Conservation (phyloP, 495 filamentous ascomycete genomes). For the Neurospora pannonica region DNA sequence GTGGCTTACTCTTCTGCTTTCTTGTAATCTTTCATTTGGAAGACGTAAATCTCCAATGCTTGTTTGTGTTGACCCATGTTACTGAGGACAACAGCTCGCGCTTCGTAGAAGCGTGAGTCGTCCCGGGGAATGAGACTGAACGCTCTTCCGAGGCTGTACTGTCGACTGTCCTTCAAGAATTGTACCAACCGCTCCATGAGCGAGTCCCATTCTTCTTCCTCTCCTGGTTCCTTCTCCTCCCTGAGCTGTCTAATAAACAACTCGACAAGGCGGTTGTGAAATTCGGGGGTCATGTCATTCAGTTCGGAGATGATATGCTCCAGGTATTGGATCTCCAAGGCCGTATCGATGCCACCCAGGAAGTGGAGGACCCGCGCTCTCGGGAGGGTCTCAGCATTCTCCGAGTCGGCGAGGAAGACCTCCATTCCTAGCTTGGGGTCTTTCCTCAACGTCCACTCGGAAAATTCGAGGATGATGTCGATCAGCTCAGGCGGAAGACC, state of each 20-base stretch:
- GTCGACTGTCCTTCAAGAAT: slow-evolving; percentile 65
- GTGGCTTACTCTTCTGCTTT: slow-evolving; percentile 83
- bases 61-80: slow-evolving; percentile 95
- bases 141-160: slow-evolving; percentile 72
- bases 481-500: slow-evolving; percentile 78
- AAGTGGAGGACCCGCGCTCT: slow-evolving; percentile 66
- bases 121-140: slow-evolving; percentile 68
- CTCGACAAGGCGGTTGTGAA: slow-evolving; percentile 75
- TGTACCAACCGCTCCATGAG: slow-evolving; percentile 56
- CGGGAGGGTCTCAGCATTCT: slow-evolving; percentile 86
- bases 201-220: slow-evolving; percentile 39
- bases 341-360: slow-evolving; percentile 54
- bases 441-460: slow-evolving; percentile 70
- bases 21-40: slow-evolving; percentile 72
- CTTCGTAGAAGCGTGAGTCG: slow-evolving; percentile 80
- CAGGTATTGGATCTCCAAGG: slow-evolving; percentile 72
- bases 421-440: slow-evolving; percentile 84
- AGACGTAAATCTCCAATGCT: slow-evolving; percentile 92
- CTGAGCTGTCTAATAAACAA: slow-evolving; percentile 62
- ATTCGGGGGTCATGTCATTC: slow-evolving; percentile 71
- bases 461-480: slow-evolving; percentile 85
- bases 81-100: slow-evolving; percentile 82
- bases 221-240: slow-evolving; percentile 21
- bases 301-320: slow-evolving; percentile 87
- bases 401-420: slow-evolving; percentile 84